Conservation (phyloP, 345 rosid genomes). For the Camelina laxa region DNA sequence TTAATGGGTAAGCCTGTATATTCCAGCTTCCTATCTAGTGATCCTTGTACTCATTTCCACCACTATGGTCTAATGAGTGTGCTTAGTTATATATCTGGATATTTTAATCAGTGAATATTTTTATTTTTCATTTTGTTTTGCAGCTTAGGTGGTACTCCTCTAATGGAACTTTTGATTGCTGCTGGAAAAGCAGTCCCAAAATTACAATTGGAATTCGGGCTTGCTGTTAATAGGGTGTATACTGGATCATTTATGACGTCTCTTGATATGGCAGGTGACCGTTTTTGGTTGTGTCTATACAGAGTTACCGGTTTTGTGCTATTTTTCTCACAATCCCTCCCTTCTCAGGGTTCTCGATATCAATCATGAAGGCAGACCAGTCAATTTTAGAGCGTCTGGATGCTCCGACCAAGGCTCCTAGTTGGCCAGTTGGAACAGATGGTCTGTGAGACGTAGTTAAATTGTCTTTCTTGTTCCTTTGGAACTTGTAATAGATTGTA, state of each 20-base stretch:
- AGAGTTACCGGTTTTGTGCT: neutral
- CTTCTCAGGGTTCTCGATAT: conserved; percentile 80
- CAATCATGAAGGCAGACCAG: conserved; percentile 91
- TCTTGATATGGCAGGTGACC: conserved; percentile 95
- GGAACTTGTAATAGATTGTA: neutral
- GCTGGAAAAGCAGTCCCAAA: conserved; percentile 89
- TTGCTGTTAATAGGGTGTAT: conserved; percentile 96
- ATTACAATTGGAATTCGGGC: conserved; percentile 89
- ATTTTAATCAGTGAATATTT: neutral
- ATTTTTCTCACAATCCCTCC: conserved; percentile 15
- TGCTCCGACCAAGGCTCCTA: conserved; percentile 92
- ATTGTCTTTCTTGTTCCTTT: conserved; percentile 14
- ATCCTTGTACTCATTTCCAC: neutral
- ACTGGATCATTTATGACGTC: conserved; percentile 99
- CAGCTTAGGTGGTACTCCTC: conserved; percentile 91
- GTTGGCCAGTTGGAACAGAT: conserved; percentile 88
- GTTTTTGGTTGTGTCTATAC: conserved; percentile 42
- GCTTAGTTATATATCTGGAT: conserved; percentile 3
- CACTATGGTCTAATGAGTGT: conserved; percentile 3
- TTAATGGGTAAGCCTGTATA: conserved; percentile 75
- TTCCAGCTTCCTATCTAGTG: conserved; percentile 10
- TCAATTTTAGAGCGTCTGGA: conserved; percentile 70
- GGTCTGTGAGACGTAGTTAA: conserved; percentile 55
- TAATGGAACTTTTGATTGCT: conserved; percentile 94
- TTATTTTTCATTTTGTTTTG: conserved; percentile 6